These are phyloP conservation scores for Raddia guianensis DNA, from an alignment of 176 grass and related monocot species.

Conservation along the genomic window DNA sequence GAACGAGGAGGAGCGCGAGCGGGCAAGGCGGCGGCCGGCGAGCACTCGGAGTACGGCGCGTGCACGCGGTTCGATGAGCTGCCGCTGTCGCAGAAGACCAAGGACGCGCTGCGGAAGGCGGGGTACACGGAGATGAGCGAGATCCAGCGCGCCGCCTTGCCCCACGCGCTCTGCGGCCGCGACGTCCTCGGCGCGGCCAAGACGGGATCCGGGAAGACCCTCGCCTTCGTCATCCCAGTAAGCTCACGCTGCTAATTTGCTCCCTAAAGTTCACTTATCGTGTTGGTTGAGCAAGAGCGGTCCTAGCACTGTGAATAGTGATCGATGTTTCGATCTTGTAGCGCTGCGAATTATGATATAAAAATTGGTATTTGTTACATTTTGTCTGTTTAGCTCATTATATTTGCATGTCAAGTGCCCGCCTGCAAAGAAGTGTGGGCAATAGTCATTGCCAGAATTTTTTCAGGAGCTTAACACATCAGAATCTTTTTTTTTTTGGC, in stretches of 20 bases:
- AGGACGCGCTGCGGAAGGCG: constrained; percentile 56
- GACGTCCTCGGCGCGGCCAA: constrained; percentile 90
- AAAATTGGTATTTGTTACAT: constrained; percentile 5
- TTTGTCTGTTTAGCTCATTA: constrained; percentile 16
- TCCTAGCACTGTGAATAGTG: constrained; percentile 12
- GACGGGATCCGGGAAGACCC: constrained; percentile 93
- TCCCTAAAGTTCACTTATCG: constrained; percentile 6
- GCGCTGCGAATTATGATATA: neutral
- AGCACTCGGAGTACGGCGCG: constrained; percentile 59
- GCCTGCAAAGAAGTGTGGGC: neutral
- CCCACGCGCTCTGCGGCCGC: constrained; percentile 78
- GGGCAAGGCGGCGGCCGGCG: neutral
- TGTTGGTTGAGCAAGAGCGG: neutral
- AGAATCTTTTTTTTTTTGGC: neutral
- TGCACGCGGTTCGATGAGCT: constrained; percentile 73
- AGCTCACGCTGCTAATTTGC: constrained; percentile 11
- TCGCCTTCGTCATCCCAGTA: constrained; percentile 91
- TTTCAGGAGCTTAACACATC: neutral
- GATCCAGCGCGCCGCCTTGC: constrained; percentile 84
- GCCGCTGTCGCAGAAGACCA: constrained; percentile 72
- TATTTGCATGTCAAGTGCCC: neutral
- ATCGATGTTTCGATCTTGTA: constrained; percentile 1
- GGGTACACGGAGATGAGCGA: constrained; percentile 84
- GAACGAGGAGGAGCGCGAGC: constrained; percentile 3
- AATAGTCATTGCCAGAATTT: neutral